Base-by-base conservation (phyloP, 768 basidiomycete species). In the Postia placenta region DNA sequence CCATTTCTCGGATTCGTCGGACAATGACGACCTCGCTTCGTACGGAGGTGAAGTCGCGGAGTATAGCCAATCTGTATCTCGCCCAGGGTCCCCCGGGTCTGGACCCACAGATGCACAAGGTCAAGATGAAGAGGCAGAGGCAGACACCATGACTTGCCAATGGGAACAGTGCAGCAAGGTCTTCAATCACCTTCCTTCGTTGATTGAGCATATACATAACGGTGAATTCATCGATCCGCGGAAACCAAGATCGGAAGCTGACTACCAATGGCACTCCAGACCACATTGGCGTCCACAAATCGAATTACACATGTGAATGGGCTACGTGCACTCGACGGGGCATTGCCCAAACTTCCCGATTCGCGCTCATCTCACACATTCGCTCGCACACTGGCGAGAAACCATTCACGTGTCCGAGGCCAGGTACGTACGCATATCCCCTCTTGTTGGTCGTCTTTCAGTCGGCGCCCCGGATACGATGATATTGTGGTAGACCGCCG, bases 321-420 rank as follows among this genome's bases (percentile, higher is more conserved):
- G 68, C 78, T 17, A 82, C 81, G 3, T 97, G 93, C 67, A 70
- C 71, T 17, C 78, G 93, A 15, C 75, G 85, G 45, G 90, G 92
- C 3, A 74, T 92, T 44, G 76, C 85, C 1, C 93, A 96, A 63
- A 89, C 88, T 0, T 91, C 88, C 3, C 80, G 91, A 22, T 95
- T 93, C 56, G 90, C 92, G 4, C 78, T 97, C 41, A 83, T 93
- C 49, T 89, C 90, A 3, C 93, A 97, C 63, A 79, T 92, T 42
- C 80, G 93, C 26, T 89, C 87, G 11, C 93, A 97, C 63, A 95
- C 93, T 0, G 93, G 93, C 45, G 93, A 97, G 67, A 92, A 92
- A 60, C 93, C 92, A 0, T 96, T 92, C 61, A 82, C 78, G 20
- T 97, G 93, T 62, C 67, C 81, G 11, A 72, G 79, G 50, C 83